phyloP scores from a whole-genome alignment of 1,284 basidiomycete species.

The Tylopilus sp. region DNA sequence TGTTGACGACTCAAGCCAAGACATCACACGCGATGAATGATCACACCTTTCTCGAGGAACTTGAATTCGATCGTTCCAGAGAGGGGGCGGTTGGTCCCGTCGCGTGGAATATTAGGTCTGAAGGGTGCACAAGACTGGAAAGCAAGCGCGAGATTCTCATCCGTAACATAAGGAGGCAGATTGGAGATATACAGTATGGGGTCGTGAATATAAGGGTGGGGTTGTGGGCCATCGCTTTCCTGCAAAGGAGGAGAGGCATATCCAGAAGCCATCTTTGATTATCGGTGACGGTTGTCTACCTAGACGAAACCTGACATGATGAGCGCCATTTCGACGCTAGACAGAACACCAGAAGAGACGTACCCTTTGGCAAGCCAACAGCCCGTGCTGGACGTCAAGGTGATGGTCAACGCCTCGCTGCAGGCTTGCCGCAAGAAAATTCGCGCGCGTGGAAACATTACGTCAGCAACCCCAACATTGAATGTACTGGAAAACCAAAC shows the following conservation, averaged over 20 bases:
- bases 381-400: constrained; percentile 34
- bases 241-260: constrained; percentile 35
- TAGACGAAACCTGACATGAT: constrained; percentile 3
- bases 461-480: constrained; percentile 32
- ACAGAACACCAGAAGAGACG: constrained; percentile 5
- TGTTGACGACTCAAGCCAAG: constrained; percentile 6
- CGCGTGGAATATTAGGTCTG: constrained; percentile 69
- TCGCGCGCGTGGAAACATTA: constrained; percentile 37
- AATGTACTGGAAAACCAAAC: too few species aligned
- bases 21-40: constrained; percentile 10
- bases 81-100: constrained; percentile 50
- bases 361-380: constrained; percentile 32
- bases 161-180: constrained; percentile 65
- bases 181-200: constrained; percentile 75
- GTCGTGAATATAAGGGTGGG: constrained; percentile 78
- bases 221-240: constrained; percentile 35
- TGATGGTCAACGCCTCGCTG: constrained; percentile 23
- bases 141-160: constrained; percentile 69
- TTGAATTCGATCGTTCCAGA: constrained; percentile 77
- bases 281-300: constrained; percentile 28
- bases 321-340: neutral
- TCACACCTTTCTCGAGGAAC: constrained; percentile 71
- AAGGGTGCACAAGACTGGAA: constrained; percentile 75
- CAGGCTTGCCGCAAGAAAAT: constrained; percentile 27
- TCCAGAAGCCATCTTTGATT: constrained; percentile 39